Conservation (phyloP, 805 yeast genomes). For the Groenewaldozyma salmanticensis region DNA sequence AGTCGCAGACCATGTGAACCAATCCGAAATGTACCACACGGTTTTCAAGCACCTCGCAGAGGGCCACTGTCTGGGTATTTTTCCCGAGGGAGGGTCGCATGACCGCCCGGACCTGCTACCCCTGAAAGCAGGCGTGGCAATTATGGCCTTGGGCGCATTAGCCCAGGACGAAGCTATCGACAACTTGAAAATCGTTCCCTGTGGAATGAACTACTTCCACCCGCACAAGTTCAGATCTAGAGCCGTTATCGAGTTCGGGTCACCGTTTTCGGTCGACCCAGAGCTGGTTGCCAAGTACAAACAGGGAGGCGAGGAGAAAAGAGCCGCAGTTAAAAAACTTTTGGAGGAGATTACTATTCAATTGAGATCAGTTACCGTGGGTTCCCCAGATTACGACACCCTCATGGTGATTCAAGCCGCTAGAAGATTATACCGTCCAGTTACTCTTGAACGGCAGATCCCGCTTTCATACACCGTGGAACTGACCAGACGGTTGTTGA, state of each 20-base stretch:
- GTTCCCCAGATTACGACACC: slow-evolving; percentile 83
- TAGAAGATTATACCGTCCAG: slow-evolving; percentile 72
- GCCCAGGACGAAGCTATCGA: slow-evolving; percentile 56
- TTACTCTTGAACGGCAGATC: slow-evolving; percentile 45
- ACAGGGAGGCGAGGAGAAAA: slow-evolving; percentile 49
- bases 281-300: slow-evolving; percentile 58
- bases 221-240: slow-evolving; percentile 92
- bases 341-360: slow-evolving; percentile 65
- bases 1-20: slow-evolving; percentile 77
- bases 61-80: slow-evolving; percentile 81
- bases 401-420: slow-evolving; percentile 86
- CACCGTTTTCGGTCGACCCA: slow-evolving; percentile 60
- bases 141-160: slow-evolving; percentile 96
- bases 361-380: slow-evolving; percentile 74
- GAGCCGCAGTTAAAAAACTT: slow-evolving; percentile 64
- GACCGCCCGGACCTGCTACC: slow-evolving; percentile 89
- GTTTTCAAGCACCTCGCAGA: slow-evolving; percentile 77
- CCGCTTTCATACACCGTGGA: slow-evolving; percentile 82
- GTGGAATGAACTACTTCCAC: slow-evolving; percentile 96
- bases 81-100: slow-evolving; percentile 98
- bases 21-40: slow-evolving; percentile 67
- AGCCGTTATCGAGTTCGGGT: slow-evolving; percentile 91
- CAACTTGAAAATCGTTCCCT: slow-evolving; percentile 82
- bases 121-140: slow-evolving; percentile 92
- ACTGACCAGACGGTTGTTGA: slow-evolving; percentile 76